Evolutionary conservation across 345 rosid genomes (phyloP).

Genomic region (Ailanthus altissimus): DNA sequence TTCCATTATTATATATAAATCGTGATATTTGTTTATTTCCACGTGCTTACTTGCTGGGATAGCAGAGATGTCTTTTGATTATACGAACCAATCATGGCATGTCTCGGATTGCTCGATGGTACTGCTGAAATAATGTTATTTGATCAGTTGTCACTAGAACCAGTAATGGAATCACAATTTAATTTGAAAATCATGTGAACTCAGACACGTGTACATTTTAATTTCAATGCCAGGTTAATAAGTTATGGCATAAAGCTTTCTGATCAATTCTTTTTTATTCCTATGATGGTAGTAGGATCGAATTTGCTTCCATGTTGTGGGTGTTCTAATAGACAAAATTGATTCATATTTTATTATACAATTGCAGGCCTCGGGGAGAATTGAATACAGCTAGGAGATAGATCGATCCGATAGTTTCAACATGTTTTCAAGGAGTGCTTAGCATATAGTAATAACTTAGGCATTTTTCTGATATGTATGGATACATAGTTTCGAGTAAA

Average conservation of each 20-base stretch:
- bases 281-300: not conserved
- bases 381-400: not conserved
- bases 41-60: not conserved
- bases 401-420: not conserved
- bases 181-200: not conserved
- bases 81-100: not conserved
- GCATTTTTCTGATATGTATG: not conserved
- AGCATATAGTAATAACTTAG: not conserved
- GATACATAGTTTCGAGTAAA: not conserved
- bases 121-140: not conserved
- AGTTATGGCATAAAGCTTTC: not conserved
- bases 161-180: not conserved
- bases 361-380: constrained; percentile 4
- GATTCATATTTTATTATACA: not conserved
- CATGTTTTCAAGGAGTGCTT: not conserved
- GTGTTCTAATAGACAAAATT: no score
- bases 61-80: not conserved
- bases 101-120: not conserved
- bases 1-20: not conserved
- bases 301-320: not conserved
- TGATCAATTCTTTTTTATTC: not conserved
- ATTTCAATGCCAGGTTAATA: not conserved
- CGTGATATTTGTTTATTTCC: not conserved
- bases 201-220: not conserved
- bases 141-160: not conserved